A percentile compares a stretch with the other conserved stretches of the same genome.
These are phyloP conservation scores for Cryptosporidium canis DNA, from an alignment of 169 alveolate species.

Conservation along the genomic window DNA sequence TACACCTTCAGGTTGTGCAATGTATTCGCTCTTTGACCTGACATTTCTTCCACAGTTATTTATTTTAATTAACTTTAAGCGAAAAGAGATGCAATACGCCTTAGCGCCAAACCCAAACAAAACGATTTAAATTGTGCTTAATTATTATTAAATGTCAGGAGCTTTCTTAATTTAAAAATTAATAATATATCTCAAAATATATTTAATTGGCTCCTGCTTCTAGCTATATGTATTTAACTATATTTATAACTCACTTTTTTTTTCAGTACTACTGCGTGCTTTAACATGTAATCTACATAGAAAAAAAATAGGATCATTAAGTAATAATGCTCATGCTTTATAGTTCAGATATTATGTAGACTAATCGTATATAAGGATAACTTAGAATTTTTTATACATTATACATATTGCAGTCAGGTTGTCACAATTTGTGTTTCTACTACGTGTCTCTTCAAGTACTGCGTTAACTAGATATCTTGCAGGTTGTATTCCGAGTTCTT, in stretches of 20 bases:
- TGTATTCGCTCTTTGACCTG: slow-evolving; percentile 43
- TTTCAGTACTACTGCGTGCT: not conserved
- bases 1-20: slow-evolving; percentile 55
- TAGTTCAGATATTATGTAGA: not conserved
- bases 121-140: not conserved
- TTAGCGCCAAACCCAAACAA: not conserved
- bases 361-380: not conserved
- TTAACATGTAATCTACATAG: not conserved
- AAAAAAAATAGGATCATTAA: not conserved
- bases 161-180: not conserved
- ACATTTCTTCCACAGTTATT: not conserved
- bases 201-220: not conserved
- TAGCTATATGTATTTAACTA: not conserved
- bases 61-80: not conserved
- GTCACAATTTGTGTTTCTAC: slow-evolving; percentile 73
- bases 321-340: not conserved
- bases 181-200: not conserved
- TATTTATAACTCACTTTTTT: not conserved
- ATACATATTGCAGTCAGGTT: slow-evolving; percentile 76
- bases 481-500: slow-evolving; percentile 75
- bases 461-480: slow-evolving; percentile 74
- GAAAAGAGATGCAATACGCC: slow-evolving; percentile 17
- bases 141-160: not conserved
- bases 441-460: slow-evolving; percentile 68
- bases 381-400: not conserved